Percentiles rank a stretch among this genome's conserved stretches.
Conservation (phyloP, 108 stramenopile genomes). For the Fragilaria radians region DNA sequence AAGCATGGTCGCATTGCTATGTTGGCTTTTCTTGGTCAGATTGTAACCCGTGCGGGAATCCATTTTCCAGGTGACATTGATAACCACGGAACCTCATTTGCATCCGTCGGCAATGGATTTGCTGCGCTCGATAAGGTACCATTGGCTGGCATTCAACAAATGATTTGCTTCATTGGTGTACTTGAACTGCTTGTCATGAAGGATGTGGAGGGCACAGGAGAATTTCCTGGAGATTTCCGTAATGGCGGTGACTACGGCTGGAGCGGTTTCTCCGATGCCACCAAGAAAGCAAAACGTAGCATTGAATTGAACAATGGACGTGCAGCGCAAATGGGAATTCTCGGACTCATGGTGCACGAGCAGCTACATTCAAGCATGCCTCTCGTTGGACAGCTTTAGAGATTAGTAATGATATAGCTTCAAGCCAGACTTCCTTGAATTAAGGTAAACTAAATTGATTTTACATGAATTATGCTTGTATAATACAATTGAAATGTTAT, state of each 20-base stretch:
- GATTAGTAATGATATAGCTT: too few species aligned
- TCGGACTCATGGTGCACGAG: constrained; percentile 88
- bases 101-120: constrained; percentile 60
- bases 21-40: constrained; percentile 86
- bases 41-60: constrained; percentile 60
- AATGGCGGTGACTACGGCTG: constrained; percentile 74
- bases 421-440: too few species aligned
- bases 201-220: constrained; percentile 43
- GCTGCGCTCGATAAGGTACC: constrained; percentile 42
- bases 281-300: constrained; percentile 64
- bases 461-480: too few species aligned
- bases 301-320: constrained; percentile 90
- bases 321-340: constrained; percentile 87
- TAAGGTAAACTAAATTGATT: too few species aligned
- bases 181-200: constrained; percentile 69
- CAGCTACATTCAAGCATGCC: too few species aligned
- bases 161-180: constrained; percentile 61
- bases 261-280: constrained; percentile 55
- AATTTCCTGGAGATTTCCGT: constrained; percentile 71
- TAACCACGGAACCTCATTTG: constrained; percentile 41
- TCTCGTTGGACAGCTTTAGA: too few species aligned
- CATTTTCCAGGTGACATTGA: constrained; percentile 52
- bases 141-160: constrained; percentile 48
- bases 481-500: too few species aligned
- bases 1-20: constrained; percentile 83